phyloP scores from a whole-genome alignment of 2,329 filamentous ascomycete species.

The Macrophomina pseudophaseolina region DNA sequence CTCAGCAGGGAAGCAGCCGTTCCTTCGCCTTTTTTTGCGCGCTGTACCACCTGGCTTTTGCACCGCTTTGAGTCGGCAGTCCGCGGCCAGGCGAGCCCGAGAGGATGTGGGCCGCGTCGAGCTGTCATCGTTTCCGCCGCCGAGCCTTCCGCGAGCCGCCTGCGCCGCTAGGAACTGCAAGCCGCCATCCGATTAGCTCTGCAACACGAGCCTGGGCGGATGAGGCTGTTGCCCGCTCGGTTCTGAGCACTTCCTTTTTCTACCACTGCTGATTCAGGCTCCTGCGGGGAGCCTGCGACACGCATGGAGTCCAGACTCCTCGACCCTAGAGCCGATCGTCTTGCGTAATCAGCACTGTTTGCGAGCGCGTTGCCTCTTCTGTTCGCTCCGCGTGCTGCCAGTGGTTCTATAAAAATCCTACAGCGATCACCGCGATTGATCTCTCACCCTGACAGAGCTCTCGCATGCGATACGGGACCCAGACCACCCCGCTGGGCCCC shows the following conservation, averaged over 20 bases:
- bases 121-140: conserved; percentile 3
- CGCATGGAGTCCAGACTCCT: conserved; percentile 13
- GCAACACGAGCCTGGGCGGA: conserved; percentile 11
- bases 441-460: conserved; percentile 8
- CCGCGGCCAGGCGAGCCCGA: conserved; percentile 3
- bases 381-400: neutral
- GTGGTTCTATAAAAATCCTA: conserved; percentile 20
- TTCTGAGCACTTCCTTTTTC: neutral
- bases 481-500: conserved; percentile 3
- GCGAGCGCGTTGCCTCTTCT: conserved; percentile 3
- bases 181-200: conserved; percentile 1
- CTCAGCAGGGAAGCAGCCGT: conserved; percentile 8
- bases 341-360: conserved; percentile 18
- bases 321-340: conserved; percentile 20
- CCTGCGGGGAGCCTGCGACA: conserved; percentile 10
- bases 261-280: conserved; percentile 11
- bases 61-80: neutral
- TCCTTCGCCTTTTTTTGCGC: neutral
- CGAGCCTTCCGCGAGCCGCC: conserved; percentile 21
- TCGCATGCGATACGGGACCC: conserved; percentile 11
- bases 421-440: conserved; percentile 6
- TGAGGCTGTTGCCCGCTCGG: conserved; percentile 6
- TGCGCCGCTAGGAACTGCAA: conserved; percentile 1
- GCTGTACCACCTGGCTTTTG: neutral
- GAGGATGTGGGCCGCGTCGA: conserved; percentile 6